These are phyloP conservation scores for Microdochium bolleyi DNA, from an alignment of 2,329 filamentous ascomycete genomes.

Conservation along the genomic window DNA sequence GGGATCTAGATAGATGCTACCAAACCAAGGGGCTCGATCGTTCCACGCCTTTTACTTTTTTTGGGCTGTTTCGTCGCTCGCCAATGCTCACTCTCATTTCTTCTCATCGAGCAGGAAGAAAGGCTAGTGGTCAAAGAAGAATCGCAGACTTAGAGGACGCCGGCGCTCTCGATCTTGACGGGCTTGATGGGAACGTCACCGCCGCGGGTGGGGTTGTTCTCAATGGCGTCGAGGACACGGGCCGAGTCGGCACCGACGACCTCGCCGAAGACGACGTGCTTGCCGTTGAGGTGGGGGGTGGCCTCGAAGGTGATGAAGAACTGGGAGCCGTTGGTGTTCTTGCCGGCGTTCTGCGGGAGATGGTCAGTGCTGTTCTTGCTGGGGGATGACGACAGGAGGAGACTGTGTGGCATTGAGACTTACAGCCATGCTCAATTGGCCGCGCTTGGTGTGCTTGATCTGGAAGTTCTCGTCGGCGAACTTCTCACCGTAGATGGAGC, in stretches of 20 bases:
- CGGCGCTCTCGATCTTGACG: conserved; percentile 73
- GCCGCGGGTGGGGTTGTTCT: conserved; percentile 68
- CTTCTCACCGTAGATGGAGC: conserved; percentile 95
- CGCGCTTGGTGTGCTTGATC: conserved; percentile 84
- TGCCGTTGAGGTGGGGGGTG: conserved; percentile 91
- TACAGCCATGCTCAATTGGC: conserved; percentile 88
- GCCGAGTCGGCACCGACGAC: conserved; percentile 85
- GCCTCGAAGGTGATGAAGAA: conserved; percentile 96
- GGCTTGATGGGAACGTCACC: conserved; percentile 73
- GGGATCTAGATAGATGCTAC: too few species aligned
- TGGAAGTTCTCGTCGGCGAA: conserved; percentile 97
- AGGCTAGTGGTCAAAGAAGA: neutral
- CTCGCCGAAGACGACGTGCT: conserved; percentile 96
- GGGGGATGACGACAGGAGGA: neutral
- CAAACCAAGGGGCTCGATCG: too few species aligned
- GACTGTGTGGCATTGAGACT: neutral
- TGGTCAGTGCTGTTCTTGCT: too few species aligned
- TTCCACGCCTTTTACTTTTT: too few species aligned
- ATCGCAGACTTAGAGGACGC: conserved; percentile 55
- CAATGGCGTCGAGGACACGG: conserved; percentile 71
- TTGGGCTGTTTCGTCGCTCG: too few species aligned
- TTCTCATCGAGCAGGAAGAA: too few species aligned
- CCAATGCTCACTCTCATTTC: too few species aligned
- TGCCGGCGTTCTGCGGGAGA: conserved; percentile 34
- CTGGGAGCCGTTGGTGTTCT: conserved; percentile 92